Conservation (phyloP, 352 stramenopile genomes). For the Globisporangium radiosum region DNA sequence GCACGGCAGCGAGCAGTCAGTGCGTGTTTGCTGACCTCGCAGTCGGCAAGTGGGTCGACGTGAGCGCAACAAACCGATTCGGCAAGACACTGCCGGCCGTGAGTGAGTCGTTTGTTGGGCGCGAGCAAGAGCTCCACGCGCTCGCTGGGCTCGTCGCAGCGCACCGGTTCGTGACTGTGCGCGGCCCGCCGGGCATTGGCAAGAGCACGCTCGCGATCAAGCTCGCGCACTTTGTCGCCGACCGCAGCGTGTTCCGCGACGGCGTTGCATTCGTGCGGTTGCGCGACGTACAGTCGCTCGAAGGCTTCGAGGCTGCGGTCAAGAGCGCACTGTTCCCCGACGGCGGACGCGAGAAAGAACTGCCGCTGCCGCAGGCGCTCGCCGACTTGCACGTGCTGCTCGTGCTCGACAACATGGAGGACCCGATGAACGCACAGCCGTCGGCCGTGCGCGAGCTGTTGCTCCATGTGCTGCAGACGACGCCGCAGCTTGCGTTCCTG, state of each 20-base stretch:
- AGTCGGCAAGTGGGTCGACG: constrained; percentile 66
- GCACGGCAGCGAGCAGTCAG: constrained; percentile 38
- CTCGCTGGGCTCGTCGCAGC: constrained; percentile 50
- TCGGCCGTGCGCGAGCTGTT: constrained; percentile 52
- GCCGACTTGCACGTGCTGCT: constrained; percentile 53
- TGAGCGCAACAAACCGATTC: constrained; percentile 65
- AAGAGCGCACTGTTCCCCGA: constrained; percentile 62
- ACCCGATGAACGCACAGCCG: constrained; percentile 64
- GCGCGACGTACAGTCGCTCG: constrained; percentile 57
- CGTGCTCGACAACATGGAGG: constrained; percentile 82
- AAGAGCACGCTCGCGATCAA: constrained; percentile 75
- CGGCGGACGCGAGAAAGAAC: constrained; percentile 53
- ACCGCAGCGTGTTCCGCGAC: constrained; percentile 66
- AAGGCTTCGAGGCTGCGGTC: constrained; percentile 70
- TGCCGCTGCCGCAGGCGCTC: constrained; percentile 49
- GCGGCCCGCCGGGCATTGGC: constrained; percentile 66
- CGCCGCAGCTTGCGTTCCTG: constrained; percentile 49
- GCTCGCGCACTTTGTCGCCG: constrained; percentile 62
- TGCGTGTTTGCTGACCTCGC: constrained; percentile 72
- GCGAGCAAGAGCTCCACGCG: constrained; percentile 69
- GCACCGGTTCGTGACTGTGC: constrained; percentile 60
- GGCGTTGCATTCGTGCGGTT: constrained; percentile 71
- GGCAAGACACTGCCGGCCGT: constrained; percentile 58
- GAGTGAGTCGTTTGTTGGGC: constrained; percentile 65
- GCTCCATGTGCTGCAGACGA: constrained; percentile 58